phyloP scores from a whole-genome alignment of 371 early-diverging fungal species.

The Dichotomocladium elegans region DNA sequence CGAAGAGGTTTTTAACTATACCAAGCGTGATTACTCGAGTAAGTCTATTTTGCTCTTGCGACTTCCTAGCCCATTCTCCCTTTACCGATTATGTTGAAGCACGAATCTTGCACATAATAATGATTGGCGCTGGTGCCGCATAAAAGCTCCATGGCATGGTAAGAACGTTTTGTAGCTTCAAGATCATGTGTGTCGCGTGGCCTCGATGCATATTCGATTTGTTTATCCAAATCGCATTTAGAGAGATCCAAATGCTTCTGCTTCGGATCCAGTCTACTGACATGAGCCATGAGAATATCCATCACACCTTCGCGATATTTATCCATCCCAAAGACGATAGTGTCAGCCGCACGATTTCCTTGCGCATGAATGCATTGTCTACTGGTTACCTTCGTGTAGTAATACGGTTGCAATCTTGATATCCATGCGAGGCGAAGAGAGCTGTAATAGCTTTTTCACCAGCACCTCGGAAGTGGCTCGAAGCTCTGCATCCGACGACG shows the following conservation, averaged over 20 bases:
- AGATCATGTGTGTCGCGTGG: slow-evolving; percentile 25
- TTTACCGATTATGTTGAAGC: slow-evolving; percentile 34
- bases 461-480: slow-evolving; percentile 37
- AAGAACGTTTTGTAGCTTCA: slow-evolving; percentile 36
- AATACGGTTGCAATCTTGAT: slow-evolving; percentile 41
- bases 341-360: neutral
- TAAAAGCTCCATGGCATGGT: slow-evolving; percentile 48
- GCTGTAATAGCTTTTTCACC: slow-evolving; percentile 35
- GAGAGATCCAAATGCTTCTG: neutral
- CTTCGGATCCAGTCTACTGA: slow-evolving; percentile 20
- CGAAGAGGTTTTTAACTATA: slow-evolving; percentile 23
- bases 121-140: slow-evolving; percentile 40
- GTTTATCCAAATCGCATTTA: slow-evolving; percentile 9
- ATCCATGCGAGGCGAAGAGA: slow-evolving; percentile 36
- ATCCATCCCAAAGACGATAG: neutral
- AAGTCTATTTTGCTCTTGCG: neutral
- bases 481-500: slow-evolving; percentile 19
- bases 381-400: slow-evolving; percentile 34
- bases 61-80: neutral
- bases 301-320: slow-evolving; percentile 30
- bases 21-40: neutral
- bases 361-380: neutral
- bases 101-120: slow-evolving; percentile 32
- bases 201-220: slow-evolving; percentile 14
- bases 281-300: slow-evolving; percentile 43